Conservation (phyloP, 2,329 filamentous ascomycete species). For the Arthrobotrys megalospora region DNA sequence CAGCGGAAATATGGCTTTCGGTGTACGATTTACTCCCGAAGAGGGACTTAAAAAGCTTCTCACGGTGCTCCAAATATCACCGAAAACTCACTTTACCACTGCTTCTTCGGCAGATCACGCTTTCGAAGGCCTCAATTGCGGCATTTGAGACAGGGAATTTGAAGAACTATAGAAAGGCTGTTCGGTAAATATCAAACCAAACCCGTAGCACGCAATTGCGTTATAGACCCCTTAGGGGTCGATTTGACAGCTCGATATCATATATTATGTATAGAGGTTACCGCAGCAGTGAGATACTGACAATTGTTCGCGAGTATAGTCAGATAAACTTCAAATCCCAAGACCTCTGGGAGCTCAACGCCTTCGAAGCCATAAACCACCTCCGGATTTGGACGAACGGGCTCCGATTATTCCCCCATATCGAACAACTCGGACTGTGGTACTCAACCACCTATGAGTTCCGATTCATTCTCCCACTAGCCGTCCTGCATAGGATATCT, state of each 20-base stretch:
- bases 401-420: slow-evolving; percentile 14
- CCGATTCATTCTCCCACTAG: slow-evolving; percentile 23
- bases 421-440: slow-evolving; percentile 25
- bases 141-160: slow-evolving; percentile 21
- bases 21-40: slow-evolving; percentile 22
- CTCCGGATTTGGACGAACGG: slow-evolving; percentile 23
- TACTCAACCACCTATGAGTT: slow-evolving; percentile 28
- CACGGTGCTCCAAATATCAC: slow-evolving; percentile 19
- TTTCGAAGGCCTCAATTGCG: slow-evolving; percentile 19
- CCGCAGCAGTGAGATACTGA: background rate
- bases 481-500: slow-evolving; percentile 12
- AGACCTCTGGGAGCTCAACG: slow-evolving; percentile 21
- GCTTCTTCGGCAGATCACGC: slow-evolving; percentile 26
- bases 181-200: slow-evolving; percentile 22
- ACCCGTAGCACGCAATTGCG: slow-evolving; percentile 11
- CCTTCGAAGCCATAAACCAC: slow-evolving; percentile 20
- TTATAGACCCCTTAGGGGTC: background rate
- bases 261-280: background rate
- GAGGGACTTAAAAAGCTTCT: slow-evolving; percentile 13
- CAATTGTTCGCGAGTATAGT: background rate
- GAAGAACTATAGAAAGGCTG: slow-evolving; percentile 21
- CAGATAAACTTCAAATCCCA: slow-evolving; percentile 25
- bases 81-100: slow-evolving; percentile 20
- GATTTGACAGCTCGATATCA: background rate
- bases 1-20: slow-evolving; percentile 18